Percentiles rank a stretch among this genome's conserved stretches.
These are phyloP conservation scores for Globisporangium ultimum DNA, from an alignment of 352 stramenopile genomes.

Conservation along the genomic window DNA sequence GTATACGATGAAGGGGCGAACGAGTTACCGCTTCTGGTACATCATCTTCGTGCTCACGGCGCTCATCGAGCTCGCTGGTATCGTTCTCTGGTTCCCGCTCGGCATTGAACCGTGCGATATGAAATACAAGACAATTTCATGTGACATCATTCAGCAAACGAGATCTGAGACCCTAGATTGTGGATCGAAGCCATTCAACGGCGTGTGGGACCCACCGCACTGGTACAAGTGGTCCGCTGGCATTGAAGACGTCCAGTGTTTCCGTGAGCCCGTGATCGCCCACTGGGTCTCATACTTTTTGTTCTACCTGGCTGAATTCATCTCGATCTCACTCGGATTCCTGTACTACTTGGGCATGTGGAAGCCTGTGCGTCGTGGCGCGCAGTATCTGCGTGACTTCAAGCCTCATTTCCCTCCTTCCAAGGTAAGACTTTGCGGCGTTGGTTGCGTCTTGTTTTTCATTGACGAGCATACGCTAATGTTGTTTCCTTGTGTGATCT, in stretches of 20 bases:
- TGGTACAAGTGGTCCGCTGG: slow-evolving; percentile 66
- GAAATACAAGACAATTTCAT: slow-evolving; percentile 48
- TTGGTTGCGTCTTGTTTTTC: background rate
- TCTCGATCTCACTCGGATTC: slow-evolving; percentile 64
- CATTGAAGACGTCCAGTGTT: slow-evolving; percentile 59
- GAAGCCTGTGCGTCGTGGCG: slow-evolving; percentile 69
- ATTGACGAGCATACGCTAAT: background rate
- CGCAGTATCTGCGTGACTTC: slow-evolving; percentile 65
- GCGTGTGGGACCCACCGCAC: slow-evolving; percentile 60
- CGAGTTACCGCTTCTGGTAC: slow-evolving; percentile 70
- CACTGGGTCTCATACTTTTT: slow-evolving; percentile 76
- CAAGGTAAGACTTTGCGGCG: slow-evolving; percentile 20
- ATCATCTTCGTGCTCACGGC: slow-evolving; percentile 67
- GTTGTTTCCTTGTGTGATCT: background rate
- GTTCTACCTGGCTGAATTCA: slow-evolving; percentile 71
- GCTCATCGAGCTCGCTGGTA: slow-evolving; percentile 48
- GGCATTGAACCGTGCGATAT: slow-evolving; percentile 69
- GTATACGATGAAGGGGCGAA: slow-evolving; percentile 75
- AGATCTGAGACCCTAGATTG: slow-evolving; percentile 45
- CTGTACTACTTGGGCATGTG: slow-evolving; percentile 80
- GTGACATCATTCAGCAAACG: slow-evolving; percentile 49
- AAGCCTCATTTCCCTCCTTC: slow-evolving; percentile 60
- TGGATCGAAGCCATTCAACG: slow-evolving; percentile 61
- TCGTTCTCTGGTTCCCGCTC: slow-evolving; percentile 48
- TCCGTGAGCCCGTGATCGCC: slow-evolving; percentile 47